Evolutionary conservation across 192 early-diverging fungal genomes (phyloP).

Genomic region (Linnemannia zychae): DNA sequence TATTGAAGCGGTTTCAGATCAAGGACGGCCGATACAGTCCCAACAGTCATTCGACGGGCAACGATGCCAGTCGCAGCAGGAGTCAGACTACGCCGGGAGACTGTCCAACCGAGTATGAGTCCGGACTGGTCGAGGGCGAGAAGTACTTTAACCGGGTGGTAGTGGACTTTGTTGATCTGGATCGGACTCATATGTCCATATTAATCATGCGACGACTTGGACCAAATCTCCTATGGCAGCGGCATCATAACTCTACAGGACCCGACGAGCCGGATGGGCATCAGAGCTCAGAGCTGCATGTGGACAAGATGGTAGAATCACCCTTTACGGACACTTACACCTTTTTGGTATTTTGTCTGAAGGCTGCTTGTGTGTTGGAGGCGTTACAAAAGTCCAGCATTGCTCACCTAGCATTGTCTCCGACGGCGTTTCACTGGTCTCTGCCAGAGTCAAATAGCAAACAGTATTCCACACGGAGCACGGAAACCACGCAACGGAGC

Average conservation of each 20-base stretch:
- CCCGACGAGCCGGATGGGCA: conserved; percentile 35
- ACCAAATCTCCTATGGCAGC: conserved; percentile 37
- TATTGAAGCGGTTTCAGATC: conserved; percentile 35
- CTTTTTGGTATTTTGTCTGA: conserved; percentile 48
- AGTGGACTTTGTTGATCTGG: conserved; percentile 48
- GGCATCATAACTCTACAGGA: conserved; percentile 25
- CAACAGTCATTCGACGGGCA: not conserved
- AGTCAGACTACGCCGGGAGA: not conserved
- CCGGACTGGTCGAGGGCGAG: conserved; percentile 33
- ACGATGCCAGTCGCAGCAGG: not conserved
- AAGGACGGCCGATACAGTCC: conserved; percentile 16
- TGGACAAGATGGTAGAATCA: not conserved
- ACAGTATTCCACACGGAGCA: not conserved
- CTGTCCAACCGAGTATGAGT: not conserved
- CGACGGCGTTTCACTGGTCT: conserved; percentile 47
- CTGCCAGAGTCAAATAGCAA: conserved; percentile 4
- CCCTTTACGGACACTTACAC: conserved; percentile 36
- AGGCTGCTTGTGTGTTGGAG: conserved; percentile 41
- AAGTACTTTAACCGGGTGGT: conserved; percentile 50
- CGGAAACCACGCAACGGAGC: not conserved
- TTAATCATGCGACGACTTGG: conserved; percentile 41
- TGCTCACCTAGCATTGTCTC: conserved; percentile 43
- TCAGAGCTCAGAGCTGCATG: conserved; percentile 13
- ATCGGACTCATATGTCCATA: conserved; percentile 30
- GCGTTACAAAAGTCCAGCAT: conserved; percentile 36